A percentile compares a stretch with the other conserved stretches of the same genome.
Evolutionary conservation across 805 yeast genomes (phyloP).

Genomic region (Yamadazyma sp.): DNA sequence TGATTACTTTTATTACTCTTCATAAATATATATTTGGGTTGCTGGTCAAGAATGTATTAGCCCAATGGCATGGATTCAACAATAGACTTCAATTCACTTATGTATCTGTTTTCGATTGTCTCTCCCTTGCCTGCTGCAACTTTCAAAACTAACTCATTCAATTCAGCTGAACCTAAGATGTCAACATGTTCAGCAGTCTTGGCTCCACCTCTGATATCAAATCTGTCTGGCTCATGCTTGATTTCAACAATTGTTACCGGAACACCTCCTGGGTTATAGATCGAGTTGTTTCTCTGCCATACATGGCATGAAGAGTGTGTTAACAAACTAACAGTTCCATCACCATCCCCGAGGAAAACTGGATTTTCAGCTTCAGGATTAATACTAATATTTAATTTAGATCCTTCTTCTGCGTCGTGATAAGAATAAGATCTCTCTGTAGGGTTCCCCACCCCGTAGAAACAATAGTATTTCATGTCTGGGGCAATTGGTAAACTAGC

Average conservation of each 20-base stretch:
- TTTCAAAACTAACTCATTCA: constrained; percentile 79
- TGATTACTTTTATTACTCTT: no score
- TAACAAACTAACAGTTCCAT: constrained; percentile 87
- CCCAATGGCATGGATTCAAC: constrained; percentile 33
- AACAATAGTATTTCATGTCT: constrained; percentile 80
- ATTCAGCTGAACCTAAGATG: constrained; percentile 86
- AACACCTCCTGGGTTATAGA: constrained; percentile 77
- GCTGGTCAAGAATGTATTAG: no score
- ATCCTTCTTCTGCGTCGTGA: constrained; percentile 56
- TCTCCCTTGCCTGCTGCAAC: constrained; percentile 84
- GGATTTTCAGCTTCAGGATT: constrained; percentile 62
- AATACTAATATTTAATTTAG: constrained; percentile 65
- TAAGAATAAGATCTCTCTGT: constrained; percentile 93
- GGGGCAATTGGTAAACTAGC: constrained; percentile 93
- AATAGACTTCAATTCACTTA: constrained; percentile 63
- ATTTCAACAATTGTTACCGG: constrained; percentile 84
- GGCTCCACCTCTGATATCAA: constrained; percentile 96
- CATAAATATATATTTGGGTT: no score
- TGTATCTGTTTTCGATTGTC: constrained; percentile 55
- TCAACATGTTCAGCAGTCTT: constrained; percentile 98
- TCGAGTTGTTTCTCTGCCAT: constrained; percentile 68
- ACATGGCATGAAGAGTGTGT: constrained; percentile 90
- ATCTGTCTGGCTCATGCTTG: constrained; percentile 88
- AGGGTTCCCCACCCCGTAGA: constrained; percentile 96
- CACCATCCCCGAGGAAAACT: constrained; percentile 87